phyloP scores from a whole-genome alignment of 23 red algal species.

The Pyropia yezoensis region DNA sequence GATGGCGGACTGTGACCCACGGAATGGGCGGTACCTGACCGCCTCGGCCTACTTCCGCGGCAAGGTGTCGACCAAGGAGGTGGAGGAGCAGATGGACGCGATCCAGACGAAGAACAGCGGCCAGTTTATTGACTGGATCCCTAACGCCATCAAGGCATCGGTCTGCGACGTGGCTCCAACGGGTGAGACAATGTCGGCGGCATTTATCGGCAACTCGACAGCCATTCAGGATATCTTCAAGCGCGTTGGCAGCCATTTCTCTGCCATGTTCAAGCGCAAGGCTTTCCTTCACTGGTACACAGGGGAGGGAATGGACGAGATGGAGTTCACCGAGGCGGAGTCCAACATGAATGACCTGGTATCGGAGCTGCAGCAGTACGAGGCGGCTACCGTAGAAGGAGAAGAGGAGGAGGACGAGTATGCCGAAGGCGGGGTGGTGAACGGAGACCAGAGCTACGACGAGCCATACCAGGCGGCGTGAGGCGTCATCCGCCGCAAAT shows the following conservation, averaged over 20 bases:
- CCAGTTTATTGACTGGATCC: slow-evolving; percentile 99
- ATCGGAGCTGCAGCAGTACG: slow-evolving; percentile 90
- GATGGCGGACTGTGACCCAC: slow-evolving; percentile 97
- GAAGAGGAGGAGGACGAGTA: slow-evolving; percentile 23
- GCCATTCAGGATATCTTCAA: slow-evolving; percentile 96
- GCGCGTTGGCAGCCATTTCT: slow-evolving; percentile 94
- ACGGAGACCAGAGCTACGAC: background rate
- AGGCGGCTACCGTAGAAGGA: slow-evolving; percentile 44
- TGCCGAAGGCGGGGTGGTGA: slow-evolving; percentile 17
- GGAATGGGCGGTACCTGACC: slow-evolving; percentile 94
- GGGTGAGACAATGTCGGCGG: slow-evolving; percentile 67
- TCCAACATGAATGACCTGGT: slow-evolving; percentile 95
- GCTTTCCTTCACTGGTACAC: slow-evolving; percentile 99
- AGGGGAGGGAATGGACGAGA: slow-evolving; percentile 98
- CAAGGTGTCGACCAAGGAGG: slow-evolving; percentile 95
- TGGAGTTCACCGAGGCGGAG: slow-evolving; percentile 98
- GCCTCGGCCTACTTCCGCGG: slow-evolving; percentile 99
- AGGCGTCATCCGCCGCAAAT: too few species aligned
- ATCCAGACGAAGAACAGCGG: slow-evolving; percentile 93
- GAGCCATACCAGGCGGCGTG: too few species aligned
- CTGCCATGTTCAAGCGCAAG: slow-evolving; percentile 95
- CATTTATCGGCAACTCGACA: slow-evolving; percentile 97
- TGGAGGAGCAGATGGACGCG: slow-evolving; percentile 95
- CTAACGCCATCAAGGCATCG: slow-evolving; percentile 94
- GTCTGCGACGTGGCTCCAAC: slow-evolving; percentile 86